Base-by-base conservation (phyloP, 129 eudicot species). In the Saussurea involucrata region DNA sequence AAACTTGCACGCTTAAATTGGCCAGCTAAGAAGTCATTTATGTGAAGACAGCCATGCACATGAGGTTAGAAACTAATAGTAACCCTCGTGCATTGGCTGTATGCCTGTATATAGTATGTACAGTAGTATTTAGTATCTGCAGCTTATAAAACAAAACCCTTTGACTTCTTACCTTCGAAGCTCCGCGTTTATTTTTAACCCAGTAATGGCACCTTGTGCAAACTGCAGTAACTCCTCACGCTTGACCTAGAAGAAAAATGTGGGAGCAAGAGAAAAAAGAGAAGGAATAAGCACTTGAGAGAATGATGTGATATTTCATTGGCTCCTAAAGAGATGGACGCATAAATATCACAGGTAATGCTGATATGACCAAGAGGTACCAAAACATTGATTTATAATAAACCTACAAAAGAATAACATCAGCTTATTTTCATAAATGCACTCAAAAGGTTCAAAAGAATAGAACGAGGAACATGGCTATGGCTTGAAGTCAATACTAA, bases 161-260 rank as follows among this genome's bases (percentile, higher is more conserved):
- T 33, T 55, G 75, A 29, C 69, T 71, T n/a, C 37, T 55, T 77
- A 92, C 98, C 98, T 95, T 75, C 78, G 80, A 64, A 91, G 74
- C 75, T 91, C 98, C 33, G 92, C 89, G 74, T 89, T 95, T 69
- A 91, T 79, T 89, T 95, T 95, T 78, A 95, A 76, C 33, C 97
- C 98, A 68, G 97, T 87, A 63, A 95, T 89, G 74, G 97, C 97
- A 78, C 92, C 92, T 88, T 95, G 97, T 28, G 97, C 96, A 86
- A 95, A 95, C 81, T 89, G 96, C 61, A 95, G 94, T 82, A 95
- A 75, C 74, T 95, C 98, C 83, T 95, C 98, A 49, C 96, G 91
- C 84, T 95, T 95, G 66, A 88, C 98, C 98, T 94, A 79, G 15
- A 37, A 73, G 20, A 15, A 68, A 44, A 70, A 58, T 31, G 24